Evolutionary conservation across 1,284 basidiomycete species (phyloP), one percentile per base, ranked within the genome.

Genomic region (Microbotryum intermedium): DNA sequence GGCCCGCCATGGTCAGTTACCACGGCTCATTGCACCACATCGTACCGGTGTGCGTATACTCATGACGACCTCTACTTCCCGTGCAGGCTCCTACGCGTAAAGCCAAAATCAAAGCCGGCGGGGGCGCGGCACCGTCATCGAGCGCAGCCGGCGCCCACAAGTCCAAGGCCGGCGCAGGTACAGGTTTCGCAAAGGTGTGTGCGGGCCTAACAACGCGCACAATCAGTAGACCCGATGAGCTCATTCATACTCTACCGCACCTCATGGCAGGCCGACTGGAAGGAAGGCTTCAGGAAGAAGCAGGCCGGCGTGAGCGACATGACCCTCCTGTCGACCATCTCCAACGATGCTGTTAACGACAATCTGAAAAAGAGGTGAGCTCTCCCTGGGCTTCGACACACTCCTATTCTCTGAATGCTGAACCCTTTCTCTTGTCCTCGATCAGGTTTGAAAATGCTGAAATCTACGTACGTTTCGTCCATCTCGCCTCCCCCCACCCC

Each of bases 221-320:
- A 2, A 13, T 4, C 2, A 20, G 21, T 18, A 8, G 11, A 2
- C n/a, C n/a, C 8, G 28, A 2, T 13, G 2, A 13, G 0, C 3
- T 3, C 18, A 3, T 23, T 16, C 13, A 21, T 2, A 0, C 1
- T 4, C 23, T 26, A n/a, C 53, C n/a, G 0, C 5, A 13, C 26
- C 18, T 28, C 13, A 2, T 8, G 25, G 21, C 58, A 95, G 90
- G 92, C 92, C 58, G 92, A 95, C 74, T 97, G 92, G 92, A 92
- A 92, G 74, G 92, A 95, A 72, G 90, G 90, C 20, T 94, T 95
- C 81, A 92, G 90, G 84, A 71, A 71, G 65, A 95, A 94, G 84
- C 93, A 94, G 76, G 90, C 93, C 59, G 95, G 95, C 61, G 94
- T 99, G 59, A 86, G 90, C 56, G 95, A 99, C 79, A 98, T 98